Evolutionary conservation across 139 green algal species (phyloP).

Genomic region (Zygnema circumcarinatum): DNA sequence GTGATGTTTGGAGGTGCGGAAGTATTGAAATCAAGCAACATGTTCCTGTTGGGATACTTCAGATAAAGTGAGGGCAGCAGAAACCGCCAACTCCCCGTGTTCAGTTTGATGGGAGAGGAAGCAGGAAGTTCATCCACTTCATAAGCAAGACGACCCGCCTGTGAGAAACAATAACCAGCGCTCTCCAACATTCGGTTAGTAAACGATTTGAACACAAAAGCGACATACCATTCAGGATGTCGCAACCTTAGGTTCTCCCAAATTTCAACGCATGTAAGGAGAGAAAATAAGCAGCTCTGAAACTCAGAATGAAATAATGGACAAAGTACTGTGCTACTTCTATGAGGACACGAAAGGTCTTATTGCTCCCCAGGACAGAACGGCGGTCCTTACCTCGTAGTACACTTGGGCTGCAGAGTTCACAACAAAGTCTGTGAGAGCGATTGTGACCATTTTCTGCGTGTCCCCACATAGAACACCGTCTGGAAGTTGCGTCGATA

Average conservation of each 20-base stretch:
- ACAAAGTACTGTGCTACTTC: too few species aligned
- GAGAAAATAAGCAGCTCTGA: too few species aligned
- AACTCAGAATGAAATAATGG: too few species aligned
- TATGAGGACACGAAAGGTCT: too few species aligned
- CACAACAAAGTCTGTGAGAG: slow-evolving; percentile 32
- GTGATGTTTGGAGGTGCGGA: slow-evolving; percentile 20
- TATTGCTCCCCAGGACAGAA: too few species aligned
- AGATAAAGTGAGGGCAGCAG: slow-evolving; percentile 44
- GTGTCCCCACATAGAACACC: slow-evolving; percentile 23
- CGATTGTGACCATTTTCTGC: slow-evolving; percentile 47
- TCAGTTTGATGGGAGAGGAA: slow-evolving; percentile 22
- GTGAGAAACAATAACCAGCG: too few species aligned
- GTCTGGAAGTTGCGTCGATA: not conserved
- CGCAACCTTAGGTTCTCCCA: too few species aligned
- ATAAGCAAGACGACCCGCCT: slow-evolving; percentile 18
- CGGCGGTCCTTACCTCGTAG: slow-evolving; percentile 41
- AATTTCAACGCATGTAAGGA: too few species aligned
- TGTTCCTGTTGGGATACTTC: slow-evolving; percentile 38
- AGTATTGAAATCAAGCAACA: slow-evolving; percentile 24
- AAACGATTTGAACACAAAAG: too few species aligned
- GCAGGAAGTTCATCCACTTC: slow-evolving; percentile 37
- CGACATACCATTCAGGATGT: too few species aligned
- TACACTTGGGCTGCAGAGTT: slow-evolving; percentile 50
- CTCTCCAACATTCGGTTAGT: too few species aligned
- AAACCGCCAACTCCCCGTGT: slow-evolving; percentile 47